Conservation (phyloP, 2,329 filamentous ascomycete species). For the Hypoxylon sp. region DNA sequence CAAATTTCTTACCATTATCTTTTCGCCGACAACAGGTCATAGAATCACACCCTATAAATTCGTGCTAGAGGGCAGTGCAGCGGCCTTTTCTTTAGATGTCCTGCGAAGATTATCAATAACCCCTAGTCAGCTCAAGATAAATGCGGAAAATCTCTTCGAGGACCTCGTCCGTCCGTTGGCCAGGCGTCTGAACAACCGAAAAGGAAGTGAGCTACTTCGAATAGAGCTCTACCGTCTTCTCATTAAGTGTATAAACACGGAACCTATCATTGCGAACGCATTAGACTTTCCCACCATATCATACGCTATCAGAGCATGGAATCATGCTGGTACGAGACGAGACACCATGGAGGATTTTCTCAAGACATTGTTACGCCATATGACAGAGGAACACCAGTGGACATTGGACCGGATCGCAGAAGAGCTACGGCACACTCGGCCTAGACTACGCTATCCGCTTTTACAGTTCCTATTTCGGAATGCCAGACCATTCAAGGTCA, state of each 20-base stretch:
- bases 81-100: conserved; percentile 20
- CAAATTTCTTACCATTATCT: conserved; percentile 15
- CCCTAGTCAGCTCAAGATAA: conserved; percentile 16
- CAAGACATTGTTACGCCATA: conserved; percentile 5
- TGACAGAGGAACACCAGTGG: conserved; percentile 1
- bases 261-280: conserved; percentile 10
- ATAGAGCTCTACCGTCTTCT: conserved; percentile 27
- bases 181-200: conserved; percentile 24
- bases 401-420: conserved; percentile 2
- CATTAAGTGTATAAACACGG: conserved; percentile 20
- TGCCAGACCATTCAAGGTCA: not conserved
- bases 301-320: conserved; percentile 31
- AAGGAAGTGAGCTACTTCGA: conserved; percentile 12
- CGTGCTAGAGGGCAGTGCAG: conserved; percentile 19
- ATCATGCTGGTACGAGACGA: not conserved
- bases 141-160: conserved; percentile 28
- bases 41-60: conserved; percentile 29
- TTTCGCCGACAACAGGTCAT: conserved; percentile 3
- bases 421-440: conserved; percentile 15
- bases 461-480: conserved; percentile 22
- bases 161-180: conserved; percentile 32
- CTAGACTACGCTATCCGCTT: conserved; percentile 14
- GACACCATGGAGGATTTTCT: conserved; percentile 9
- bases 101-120: conserved; percentile 11
- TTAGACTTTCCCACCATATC: conserved; percentile 3